Conservation (phyloP, 1,284 basidiomycete species). For the Malassezia globosa region DNA sequence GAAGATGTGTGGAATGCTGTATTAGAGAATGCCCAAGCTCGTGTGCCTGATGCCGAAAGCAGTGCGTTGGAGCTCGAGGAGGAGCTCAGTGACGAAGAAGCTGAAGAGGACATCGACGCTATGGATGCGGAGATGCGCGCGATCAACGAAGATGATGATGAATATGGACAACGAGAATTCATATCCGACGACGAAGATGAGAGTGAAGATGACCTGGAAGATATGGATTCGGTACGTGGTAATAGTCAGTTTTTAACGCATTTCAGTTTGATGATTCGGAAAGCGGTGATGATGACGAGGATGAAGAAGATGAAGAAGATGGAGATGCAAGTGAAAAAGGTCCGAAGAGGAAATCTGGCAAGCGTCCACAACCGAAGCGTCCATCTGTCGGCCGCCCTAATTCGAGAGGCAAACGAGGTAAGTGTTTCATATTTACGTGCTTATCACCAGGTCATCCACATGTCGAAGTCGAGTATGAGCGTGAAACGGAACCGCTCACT, state of each 20-base stretch:
- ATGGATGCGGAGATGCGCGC: constrained; percentile 34
- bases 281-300: constrained; percentile 18
- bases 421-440: neutral
- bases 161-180: constrained; percentile 37
- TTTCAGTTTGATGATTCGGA: constrained; percentile 4
- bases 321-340: constrained; percentile 9
- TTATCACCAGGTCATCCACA: constrained; percentile 54
- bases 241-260: constrained; percentile 8
- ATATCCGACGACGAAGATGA: constrained; percentile 36
- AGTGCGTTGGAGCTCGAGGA: constrained; percentile 32
- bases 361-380: too few species aligned
- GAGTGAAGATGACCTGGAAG: constrained; percentile 20
- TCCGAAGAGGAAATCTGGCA: constrained; percentile 11
- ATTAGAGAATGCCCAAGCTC: constrained; percentile 26
- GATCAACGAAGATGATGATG: constrained; percentile 32
- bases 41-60: constrained; percentile 14
- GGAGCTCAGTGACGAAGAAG: constrained; percentile 39
- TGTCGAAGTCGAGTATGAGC: constrained; percentile 80
- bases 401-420: neutral
- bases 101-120: constrained; percentile 38
- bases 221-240: constrained; percentile 13
- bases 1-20: constrained; percentile 79
- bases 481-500: constrained; percentile 64
- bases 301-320: constrained; percentile 20
- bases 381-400: neutral